Evolutionary conservation across 208 protist genomes (phyloP).

Genomic region (Entamoeba invadens): DNA sequence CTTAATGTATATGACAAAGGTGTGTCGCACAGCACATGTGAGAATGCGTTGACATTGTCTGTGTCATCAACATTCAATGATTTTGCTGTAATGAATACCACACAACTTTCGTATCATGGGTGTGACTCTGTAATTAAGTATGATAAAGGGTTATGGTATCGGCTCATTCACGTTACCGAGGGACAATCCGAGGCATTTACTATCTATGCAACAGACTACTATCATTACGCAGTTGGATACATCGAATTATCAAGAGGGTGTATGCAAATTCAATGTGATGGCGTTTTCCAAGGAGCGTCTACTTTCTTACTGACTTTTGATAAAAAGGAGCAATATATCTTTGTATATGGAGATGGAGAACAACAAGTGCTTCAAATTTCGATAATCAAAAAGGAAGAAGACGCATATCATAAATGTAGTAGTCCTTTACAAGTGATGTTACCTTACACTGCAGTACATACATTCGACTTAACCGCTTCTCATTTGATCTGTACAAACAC

Average conservation of each 20-base stretch:
- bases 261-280: background rate
- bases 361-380: background rate
- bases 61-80: background rate
- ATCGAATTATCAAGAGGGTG: background rate
- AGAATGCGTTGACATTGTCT: background rate
- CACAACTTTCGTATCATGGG: background rate
- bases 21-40: background rate
- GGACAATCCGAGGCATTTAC: background rate
- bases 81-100: background rate
- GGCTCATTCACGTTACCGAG: background rate
- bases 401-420: background rate
- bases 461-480: background rate
- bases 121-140: background rate
- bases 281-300: background rate
- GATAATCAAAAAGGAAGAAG: background rate
- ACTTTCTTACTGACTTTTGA: too few relatives aligned
- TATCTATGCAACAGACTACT: background rate
- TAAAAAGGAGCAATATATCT: too few relatives aligned
- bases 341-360: background rate
- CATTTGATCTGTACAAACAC: background rate
- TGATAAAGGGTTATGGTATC: background rate
- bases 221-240: background rate
- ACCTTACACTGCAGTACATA: background rate
- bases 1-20: background rate
- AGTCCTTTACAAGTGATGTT: background rate